phyloP scores from a whole-genome alignment of 1,284 basidiomycete species.

The Ustilago esculenta region DNA sequence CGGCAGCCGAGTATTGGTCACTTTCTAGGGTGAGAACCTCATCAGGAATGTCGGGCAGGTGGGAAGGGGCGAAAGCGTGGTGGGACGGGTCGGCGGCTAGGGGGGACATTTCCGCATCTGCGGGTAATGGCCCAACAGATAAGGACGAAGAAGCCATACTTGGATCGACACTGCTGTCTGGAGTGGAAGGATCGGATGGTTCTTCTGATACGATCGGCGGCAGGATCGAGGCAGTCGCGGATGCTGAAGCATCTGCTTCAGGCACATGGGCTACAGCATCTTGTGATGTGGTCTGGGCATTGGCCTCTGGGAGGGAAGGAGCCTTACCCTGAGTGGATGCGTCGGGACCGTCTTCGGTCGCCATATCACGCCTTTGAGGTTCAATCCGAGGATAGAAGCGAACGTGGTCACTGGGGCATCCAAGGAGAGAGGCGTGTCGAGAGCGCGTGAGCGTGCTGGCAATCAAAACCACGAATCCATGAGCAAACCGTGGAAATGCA shows the following conservation, averaged over 20 bases:
- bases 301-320: slow-evolving; percentile 2
- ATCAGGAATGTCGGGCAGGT: slow-evolving; percentile 40
- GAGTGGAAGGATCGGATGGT: background rate
- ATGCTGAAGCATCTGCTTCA: background rate
- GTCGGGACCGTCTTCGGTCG: slow-evolving; percentile 15
- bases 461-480: slow-evolving; percentile 13
- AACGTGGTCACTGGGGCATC: slow-evolving; percentile 6
- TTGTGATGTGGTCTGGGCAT: slow-evolving; percentile 10
- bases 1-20: slow-evolving; percentile 10
- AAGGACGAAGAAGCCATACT: slow-evolving; percentile 9
- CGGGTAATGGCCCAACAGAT: background rate
- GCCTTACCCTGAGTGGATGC: slow-evolving; percentile 10
- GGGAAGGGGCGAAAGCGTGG: slow-evolving; percentile 19
- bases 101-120: slow-evolving; percentile 7
- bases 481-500: background rate
- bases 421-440: slow-evolving; percentile 1
- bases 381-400: slow-evolving; percentile 4
- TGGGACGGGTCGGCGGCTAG: slow-evolving; percentile 12
- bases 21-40: slow-evolving; percentile 25
- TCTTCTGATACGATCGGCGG: background rate
- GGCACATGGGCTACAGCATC: slow-evolving; percentile 5
- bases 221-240: background rate
- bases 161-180: background rate
- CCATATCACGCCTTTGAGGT: slow-evolving; percentile 35
- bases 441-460: slow-evolving; percentile 11